A percentile compares a stretch with the other conserved stretches of the same genome.
phyloP scores from a whole-genome alignment of 1,139 yeast species.

The Lodderomyces theae region DNA sequence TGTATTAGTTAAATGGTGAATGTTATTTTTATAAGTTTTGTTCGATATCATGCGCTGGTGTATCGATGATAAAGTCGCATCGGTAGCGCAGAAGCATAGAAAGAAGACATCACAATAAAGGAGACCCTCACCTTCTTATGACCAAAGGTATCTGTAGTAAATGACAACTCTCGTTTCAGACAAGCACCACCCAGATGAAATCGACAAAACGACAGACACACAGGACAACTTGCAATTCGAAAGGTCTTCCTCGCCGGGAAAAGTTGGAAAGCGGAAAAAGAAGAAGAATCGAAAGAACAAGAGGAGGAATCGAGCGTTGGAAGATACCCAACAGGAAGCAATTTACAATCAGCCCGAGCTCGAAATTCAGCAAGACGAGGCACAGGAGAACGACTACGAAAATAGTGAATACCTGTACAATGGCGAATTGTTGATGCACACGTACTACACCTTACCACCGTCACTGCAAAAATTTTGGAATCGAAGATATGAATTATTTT shows the following conservation, averaged over 20 bases:
- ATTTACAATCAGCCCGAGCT: neutral
- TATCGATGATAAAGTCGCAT: no score
- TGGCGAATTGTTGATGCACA: slow-evolving; percentile 40
- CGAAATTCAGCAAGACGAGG: slow-evolving; percentile 5
- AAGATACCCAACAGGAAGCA: slow-evolving; percentile 2
- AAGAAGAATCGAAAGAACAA: slow-evolving; percentile 10
- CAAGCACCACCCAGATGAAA: no score
- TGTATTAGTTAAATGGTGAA: slow-evolving; percentile 1
- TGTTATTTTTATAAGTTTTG: no score
- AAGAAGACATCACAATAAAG: neutral
- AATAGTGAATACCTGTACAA: slow-evolving; percentile 20
- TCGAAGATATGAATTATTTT: slow-evolving; percentile 57
- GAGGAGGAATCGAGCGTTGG: neutral
- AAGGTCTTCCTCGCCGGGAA: slow-evolving; percentile 1
- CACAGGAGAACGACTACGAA: slow-evolving; percentile 1
- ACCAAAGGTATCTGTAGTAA: no score
- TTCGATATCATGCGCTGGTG: no score
- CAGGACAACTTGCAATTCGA: neutral
- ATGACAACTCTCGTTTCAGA: no score
- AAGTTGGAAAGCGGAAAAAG: slow-evolving; percentile 5
- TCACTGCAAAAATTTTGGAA: slow-evolving; percentile 56
- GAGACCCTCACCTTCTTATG: no score
- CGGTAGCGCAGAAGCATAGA: slow-evolving; percentile 1
- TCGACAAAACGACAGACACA: neutral
- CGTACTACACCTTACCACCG: slow-evolving; percentile 38